Evolutionary conservation across 2,329 filamentous ascomycete species (phyloP).

Genomic region (Sordariomycetes sp.): DNA sequence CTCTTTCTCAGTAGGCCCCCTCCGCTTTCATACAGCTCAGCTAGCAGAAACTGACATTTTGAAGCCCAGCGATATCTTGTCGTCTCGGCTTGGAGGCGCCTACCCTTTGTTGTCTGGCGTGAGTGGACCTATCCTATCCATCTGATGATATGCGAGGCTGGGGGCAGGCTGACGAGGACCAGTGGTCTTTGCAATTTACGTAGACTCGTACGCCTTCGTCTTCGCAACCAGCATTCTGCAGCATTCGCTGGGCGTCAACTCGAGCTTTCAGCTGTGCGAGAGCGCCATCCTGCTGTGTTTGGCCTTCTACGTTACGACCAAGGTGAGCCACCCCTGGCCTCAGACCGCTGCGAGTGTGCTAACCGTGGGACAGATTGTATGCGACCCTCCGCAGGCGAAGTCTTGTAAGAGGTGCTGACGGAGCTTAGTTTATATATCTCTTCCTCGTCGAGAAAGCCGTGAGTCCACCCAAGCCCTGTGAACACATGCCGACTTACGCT

Average conservation of each 20-base stretch:
- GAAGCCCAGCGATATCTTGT: conserved; percentile 25
- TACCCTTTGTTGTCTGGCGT: conserved; percentile 35
- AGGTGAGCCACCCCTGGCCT: conserved; percentile 29
- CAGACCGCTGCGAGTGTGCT: neutral
- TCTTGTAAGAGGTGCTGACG: no score
- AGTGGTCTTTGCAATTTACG: conserved; percentile 53
- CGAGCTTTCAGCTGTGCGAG: conserved; percentile 39
- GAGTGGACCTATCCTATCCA: conserved; percentile 11
- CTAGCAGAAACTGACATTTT: neutral
- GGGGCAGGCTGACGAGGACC: no score
- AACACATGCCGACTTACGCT: neutral
- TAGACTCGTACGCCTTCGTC: conserved; percentile 52
- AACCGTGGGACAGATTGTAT: no score
- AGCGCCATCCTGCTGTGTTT: conserved; percentile 52
- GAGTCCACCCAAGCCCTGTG: conserved; percentile 12
- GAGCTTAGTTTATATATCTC: conserved; percentile 48
- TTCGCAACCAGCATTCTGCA: conserved; percentile 47
- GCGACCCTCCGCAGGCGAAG: no score
- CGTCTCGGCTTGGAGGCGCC: conserved; percentile 27
- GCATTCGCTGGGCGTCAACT: conserved; percentile 47
- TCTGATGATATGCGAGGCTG: no score
- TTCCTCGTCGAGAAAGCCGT: conserved; percentile 58
- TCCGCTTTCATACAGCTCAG: neutral
- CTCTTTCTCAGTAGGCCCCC: conserved; percentile 23
- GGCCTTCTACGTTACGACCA: conserved; percentile 53